Evolutionary conservation across 2,329 filamentous ascomycete genomes (phyloP), one percentile per base, ranked within the genome.

Genomic region (Fusarium hainanense): DNA sequence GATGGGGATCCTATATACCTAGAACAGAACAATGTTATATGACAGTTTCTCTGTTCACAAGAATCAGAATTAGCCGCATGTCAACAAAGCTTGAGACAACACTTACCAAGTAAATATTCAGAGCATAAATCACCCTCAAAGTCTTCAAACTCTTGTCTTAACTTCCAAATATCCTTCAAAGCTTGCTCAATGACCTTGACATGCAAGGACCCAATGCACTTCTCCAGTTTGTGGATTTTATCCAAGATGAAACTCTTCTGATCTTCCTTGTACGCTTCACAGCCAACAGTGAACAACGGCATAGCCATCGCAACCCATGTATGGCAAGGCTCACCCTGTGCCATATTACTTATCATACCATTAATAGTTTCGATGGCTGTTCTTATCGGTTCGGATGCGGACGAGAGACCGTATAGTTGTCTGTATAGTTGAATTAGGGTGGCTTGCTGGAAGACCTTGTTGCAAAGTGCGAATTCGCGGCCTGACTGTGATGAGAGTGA

Each of bases 281-380:
- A 76, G 0, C 75, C 75, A 2, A 77, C 66, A 0, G 75, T 77
- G 4, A 77, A 77, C 1, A 77, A 37, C 0, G 75, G 75, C 75
- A 77, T 77, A 0, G 75, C 69, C 75, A 77, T 77, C 0, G 75
- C 75, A 4, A 77, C 75, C 75, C 75, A 77, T 0, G 75, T 76
- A n/a, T 76, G 74, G 9, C 75, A 76, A 0, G 75, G 74, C 20
- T 76, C 68, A 0, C 75, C 75, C 14, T 77, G 75, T 0, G 72
- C 67, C 75, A 77, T 77, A 4, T 73, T 74, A 7, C 48, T 66
- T 0, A 77, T 66, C 72, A 77, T 76, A 0, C 21, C 57, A 4
- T 62, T 66, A 0, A 77, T 76, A 0, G 46, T 59, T 0, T 51
- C 16, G 3, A 77, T 54, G 1, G 75, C 75, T 6, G 44, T 25